Evolutionary conservation across 306 rosid species (phyloP).

Genomic region (Prunus mume): DNA sequence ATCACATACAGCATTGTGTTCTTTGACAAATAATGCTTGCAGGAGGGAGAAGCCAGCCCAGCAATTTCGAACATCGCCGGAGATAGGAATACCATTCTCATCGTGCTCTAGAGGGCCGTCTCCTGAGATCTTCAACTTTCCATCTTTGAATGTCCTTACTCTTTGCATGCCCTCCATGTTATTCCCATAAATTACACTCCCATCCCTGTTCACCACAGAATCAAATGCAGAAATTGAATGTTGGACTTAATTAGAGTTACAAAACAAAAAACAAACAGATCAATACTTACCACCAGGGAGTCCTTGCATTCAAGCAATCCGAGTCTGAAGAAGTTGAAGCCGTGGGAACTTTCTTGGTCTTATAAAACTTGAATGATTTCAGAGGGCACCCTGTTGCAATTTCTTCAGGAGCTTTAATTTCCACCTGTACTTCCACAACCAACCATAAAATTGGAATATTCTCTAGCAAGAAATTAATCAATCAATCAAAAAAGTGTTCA

Average conservation of each 20-base stretch:
- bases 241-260: background rate
- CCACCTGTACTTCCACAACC: conserved; percentile 35
- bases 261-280: background rate
- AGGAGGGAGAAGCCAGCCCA: conserved; percentile 75
- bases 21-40: conserved; percentile 67
- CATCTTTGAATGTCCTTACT: conserved; percentile 65
- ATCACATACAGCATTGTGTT: conserved; percentile 76
- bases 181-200: conserved; percentile 77
- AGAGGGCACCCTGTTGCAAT: conserved; percentile 59
- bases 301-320: conserved; percentile 55
- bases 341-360: conserved; percentile 50
- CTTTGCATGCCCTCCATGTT: conserved; percentile 47
- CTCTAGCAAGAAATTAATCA: background rate
- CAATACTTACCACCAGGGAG: conserved; percentile 81
- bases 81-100: conserved; percentile 61
- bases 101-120: conserved; percentile 69
- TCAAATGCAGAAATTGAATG: background rate
- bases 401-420: conserved; percentile 48
- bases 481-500: background rate
- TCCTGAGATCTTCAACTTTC: conserved; percentile 56
- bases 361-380: conserved; percentile 61
- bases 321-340: conserved; percentile 30
- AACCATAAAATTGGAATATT: background rate
- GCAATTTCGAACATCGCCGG: conserved; percentile 71
- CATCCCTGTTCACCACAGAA: conserved; percentile 52